Evolutionary conservation across 2,329 filamentous ascomycete species (phyloP).

Genomic region (Trichophyton equinum): DNA sequence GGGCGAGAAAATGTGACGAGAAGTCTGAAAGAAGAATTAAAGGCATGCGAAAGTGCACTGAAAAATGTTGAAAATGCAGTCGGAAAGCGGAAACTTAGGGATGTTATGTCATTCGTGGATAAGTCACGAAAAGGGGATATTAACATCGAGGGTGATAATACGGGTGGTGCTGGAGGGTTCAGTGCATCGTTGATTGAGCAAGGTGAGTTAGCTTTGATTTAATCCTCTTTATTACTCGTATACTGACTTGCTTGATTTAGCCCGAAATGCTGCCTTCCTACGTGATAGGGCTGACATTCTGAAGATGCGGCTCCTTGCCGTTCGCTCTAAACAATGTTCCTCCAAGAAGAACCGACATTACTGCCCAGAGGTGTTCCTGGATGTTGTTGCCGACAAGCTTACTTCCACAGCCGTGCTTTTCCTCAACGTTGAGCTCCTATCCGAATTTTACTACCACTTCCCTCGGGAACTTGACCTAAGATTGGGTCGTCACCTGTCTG

Average conservation of each 20-base stretch:
- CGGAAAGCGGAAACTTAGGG: conserved; percentile 70
- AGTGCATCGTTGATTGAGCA: conserved; percentile 71
- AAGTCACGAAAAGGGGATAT: conserved; percentile 77
- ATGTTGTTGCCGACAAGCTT: conserved; percentile 88
- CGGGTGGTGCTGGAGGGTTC: conserved; percentile 83
- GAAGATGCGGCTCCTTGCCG: conserved; percentile 74
- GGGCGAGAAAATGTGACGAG: conserved; percentile 70
- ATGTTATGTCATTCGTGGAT: conserved; percentile 86
- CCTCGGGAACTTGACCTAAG: conserved; percentile 80
- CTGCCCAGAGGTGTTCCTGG: conserved; percentile 95
- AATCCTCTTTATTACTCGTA: not conserved
- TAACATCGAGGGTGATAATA: conserved; percentile 67
- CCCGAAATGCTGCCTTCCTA: conserved; percentile 80
- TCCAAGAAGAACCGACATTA: conserved; percentile 82
- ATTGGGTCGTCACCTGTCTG: conserved; percentile 66
- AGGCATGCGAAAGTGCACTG: conserved; percentile 67
- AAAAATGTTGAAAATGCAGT: conserved; percentile 63
- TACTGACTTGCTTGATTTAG: not conserved
- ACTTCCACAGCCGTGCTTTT: conserved; percentile 92
- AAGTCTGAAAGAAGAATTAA: conserved; percentile 76
- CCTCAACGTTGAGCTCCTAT: conserved; percentile 89
- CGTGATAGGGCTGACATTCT: conserved; percentile 82
- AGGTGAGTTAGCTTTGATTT: conserved; percentile 43
- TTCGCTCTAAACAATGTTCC: conserved; percentile 83
- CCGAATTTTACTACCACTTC: conserved; percentile 97